Base-by-base conservation (phyloP, 2,329 filamentous ascomycete genomes). In the Colletotrichum sublineola region DNA sequence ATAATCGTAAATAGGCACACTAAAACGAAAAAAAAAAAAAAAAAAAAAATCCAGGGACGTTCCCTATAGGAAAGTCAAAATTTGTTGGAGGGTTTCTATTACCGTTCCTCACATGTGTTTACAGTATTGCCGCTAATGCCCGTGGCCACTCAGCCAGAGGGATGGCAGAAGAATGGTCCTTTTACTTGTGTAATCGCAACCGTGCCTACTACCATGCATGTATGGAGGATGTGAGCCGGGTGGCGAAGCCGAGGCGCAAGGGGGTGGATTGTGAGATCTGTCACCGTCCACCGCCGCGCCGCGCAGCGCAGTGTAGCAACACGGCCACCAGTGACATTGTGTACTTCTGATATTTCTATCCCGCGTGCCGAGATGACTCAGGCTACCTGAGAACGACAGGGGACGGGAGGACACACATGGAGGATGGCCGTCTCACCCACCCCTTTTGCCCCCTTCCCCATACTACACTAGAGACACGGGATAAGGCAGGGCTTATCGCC, bases 201-300 rank as follows among this genome's bases (percentile, higher is more conserved):
- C 24, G 24, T 24, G 24, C 24, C 24, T 24, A 24, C 24, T 24
- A 24, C 24, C 24, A 24, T 24, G 24, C 24, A 24, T 24, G 24
- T 36, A 20, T 44, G 36, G n/a, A 42, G 20, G n/a, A 48, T 36
- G 36, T 50, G n/a, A 53, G 38, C 20, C 66, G 46, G 50, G 74
- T 73, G 63, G 74, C 61, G 63, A 74, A 67, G 63, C 66, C 58
- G 53, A 67, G 69, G 67, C 52, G 67, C 63, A 44, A 55, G 65
- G 48, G 31, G 38, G 33, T 29, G 46, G 20, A 44, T 46, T 46
- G 40, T 48, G 57, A 62, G 67, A 63, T 56, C 20, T 65, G 55
- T 56, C 38, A 24, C 20, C 40, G 55, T 61, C 40, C 40, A 46
- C n/a, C 53, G 31, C 15, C 8, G 29, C 18, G 15, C 15, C 7